Evolutionary conservation across 306 rosid genomes (phyloP).

Genomic region (Prosopis cineraria): DNA sequence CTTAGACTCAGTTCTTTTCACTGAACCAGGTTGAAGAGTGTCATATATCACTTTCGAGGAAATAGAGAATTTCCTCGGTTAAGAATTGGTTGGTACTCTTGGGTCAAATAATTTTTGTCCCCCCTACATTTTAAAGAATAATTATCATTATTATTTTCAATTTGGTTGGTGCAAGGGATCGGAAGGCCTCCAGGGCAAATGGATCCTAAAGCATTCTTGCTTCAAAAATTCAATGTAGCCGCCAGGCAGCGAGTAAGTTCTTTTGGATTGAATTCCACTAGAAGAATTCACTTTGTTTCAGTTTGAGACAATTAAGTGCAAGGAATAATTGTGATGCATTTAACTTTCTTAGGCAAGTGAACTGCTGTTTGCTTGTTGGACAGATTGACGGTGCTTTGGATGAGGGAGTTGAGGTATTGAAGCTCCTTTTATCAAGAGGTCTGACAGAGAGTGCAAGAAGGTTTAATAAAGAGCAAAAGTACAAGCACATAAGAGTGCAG

Average conservation of each 20-base stretch:
- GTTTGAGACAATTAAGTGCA: background rate
- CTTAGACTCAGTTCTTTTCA: constrained; percentile 32
- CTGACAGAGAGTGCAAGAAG: constrained; percentile 59
- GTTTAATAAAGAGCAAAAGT: constrained; percentile 79
- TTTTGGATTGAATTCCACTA: background rate
- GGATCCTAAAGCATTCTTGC: constrained; percentile 98
- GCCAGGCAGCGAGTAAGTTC: constrained; percentile 82
- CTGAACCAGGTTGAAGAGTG: constrained; percentile 78
- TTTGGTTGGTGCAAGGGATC: constrained; percentile 56
- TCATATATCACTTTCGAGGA: constrained; percentile 75
- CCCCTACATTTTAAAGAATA: background rate
- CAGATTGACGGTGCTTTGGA: constrained; percentile 59
- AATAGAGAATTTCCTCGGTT: constrained; percentile 81
- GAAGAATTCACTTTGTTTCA: constrained; percentile 20
- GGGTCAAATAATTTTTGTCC: constrained; percentile 3
- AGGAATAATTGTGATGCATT: background rate
- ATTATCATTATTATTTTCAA: constrained; percentile 12
- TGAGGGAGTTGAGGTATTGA: constrained; percentile 63
- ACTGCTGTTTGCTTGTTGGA: constrained; percentile 14
- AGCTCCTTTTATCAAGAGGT: constrained; percentile 55
- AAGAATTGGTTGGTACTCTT: constrained; percentile 72
- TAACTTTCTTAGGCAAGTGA: background rate
- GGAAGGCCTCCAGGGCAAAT: constrained; percentile 97
- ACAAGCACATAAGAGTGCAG: constrained; percentile 72
- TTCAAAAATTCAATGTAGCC: constrained; percentile 72